phyloP scores from a whole-genome alignment of 495 filamentous ascomycete species.

The Astrocystis sublimbata region DNA sequence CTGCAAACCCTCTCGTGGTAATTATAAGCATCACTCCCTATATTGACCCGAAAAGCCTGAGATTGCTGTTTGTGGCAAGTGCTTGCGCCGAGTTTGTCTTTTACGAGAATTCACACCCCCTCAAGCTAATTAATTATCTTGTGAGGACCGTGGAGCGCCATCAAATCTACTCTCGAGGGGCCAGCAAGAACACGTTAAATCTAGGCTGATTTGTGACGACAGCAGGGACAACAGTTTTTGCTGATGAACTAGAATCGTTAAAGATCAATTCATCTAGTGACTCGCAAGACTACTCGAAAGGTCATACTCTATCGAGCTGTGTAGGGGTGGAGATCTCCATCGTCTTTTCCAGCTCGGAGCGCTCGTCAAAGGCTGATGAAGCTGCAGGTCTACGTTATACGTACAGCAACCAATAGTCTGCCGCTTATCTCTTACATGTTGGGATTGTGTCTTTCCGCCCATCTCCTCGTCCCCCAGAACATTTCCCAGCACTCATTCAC shows the following conservation, averaged over 20 bases:
- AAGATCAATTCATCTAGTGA: background rate
- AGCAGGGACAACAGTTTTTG: background rate
- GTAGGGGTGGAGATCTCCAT: background rate
- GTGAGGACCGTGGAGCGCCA: background rate
- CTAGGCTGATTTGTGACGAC: background rate
- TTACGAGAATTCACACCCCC: too few relatives aligned
- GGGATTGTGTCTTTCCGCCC: background rate
- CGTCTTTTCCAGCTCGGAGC: background rate
- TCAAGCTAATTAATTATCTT: too few relatives aligned
- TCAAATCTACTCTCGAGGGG: background rate
- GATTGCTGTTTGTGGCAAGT: background rate
- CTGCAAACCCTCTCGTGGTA: background rate
- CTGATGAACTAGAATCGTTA: background rate
- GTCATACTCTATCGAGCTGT: background rate
- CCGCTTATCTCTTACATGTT: too few relatives aligned
- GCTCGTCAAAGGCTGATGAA: background rate
- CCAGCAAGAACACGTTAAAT: background rate
- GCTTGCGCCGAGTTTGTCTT: background rate
- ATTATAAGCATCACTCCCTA: background rate
- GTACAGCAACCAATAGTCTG: too few relatives aligned
- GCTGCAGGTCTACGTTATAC: background rate
- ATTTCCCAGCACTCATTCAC: too few relatives aligned
- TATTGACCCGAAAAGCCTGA: background rate
- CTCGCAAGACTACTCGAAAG: background rate
- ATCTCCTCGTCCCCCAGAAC: too few relatives aligned